phyloP scores from a whole-genome alignment of 139 green algal species.

The Volvox africanus region DNA sequence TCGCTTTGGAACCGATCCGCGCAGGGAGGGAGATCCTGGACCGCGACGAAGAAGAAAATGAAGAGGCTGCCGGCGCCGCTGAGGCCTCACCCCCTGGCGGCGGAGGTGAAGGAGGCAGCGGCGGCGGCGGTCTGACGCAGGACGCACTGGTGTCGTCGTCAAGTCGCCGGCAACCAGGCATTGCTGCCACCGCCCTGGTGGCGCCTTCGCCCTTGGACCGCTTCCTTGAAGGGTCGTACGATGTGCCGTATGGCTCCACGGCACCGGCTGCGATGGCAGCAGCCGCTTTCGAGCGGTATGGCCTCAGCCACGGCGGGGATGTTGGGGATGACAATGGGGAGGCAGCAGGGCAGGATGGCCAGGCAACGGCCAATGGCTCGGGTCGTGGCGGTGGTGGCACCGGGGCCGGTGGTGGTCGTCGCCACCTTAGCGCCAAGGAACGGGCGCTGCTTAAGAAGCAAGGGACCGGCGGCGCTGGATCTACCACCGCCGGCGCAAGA shows the following conservation, averaged over 20 bases:
- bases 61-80: slow-evolving; percentile 6
- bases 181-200: neutral
- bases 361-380: slow-evolving; percentile 26
- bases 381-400: slow-evolving; percentile 28
- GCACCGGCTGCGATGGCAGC: neutral
- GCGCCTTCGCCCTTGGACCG: slow-evolving; percentile 47
- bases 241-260: slow-evolving; percentile 31
- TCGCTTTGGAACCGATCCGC: too few relatives aligned
- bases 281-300: slow-evolving; percentile 41
- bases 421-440: slow-evolving; percentile 81
- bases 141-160: neutral
- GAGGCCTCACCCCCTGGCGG: neutral
- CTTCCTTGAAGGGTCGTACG: slow-evolving; percentile 58
- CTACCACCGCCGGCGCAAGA: neutral
- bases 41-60: neutral
- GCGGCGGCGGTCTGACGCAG: neutral
- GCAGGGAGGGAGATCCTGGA: slow-evolving; percentile 2
- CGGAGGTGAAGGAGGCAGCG: neutral
- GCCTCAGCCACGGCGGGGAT: neutral
- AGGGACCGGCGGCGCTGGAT: neutral
- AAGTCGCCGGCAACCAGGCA: neutral
- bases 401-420: slow-evolving; percentile 39
- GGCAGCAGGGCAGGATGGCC: neutral
- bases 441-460: slow-evolving; percentile 71
- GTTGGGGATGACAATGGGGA: neutral